Evolutionary conservation across 164 flowering plant species (phyloP).

Genomic region (Vitis riparia): DNA sequence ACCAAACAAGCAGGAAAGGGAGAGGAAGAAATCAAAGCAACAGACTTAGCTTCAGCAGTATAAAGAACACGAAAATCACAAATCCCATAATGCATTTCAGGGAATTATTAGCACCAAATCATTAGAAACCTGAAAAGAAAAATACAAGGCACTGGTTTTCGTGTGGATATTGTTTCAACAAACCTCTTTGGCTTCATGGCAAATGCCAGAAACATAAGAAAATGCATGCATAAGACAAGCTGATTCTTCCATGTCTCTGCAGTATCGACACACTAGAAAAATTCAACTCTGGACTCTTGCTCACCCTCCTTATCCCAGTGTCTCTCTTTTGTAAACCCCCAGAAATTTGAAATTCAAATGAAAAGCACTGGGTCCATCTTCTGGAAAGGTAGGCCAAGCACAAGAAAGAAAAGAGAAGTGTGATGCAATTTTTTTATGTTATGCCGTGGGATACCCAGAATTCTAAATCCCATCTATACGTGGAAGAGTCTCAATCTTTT

Average conservation of each 20-base stretch:
- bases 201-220: constrained; percentile 42
- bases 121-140: neutral
- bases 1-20: neutral
- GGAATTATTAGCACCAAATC: too few relatives aligned
- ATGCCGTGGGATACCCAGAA: neutral
- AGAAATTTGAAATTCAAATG: constrained; percentile 30
- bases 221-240: constrained; percentile 63
- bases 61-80: too few relatives aligned
- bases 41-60: neutral
- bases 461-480: neutral
- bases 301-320: neutral
- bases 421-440: neutral
- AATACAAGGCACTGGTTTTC: neutral
- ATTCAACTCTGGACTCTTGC: constrained; percentile 10
- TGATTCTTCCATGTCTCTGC: constrained; percentile 47
- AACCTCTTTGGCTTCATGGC: constrained; percentile 50
- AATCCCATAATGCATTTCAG: too few relatives aligned
- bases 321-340: neutral
- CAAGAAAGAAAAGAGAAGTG: constrained; percentile 2
- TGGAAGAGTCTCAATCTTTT: neutral
- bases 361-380: constrained; percentile 4
- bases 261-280: constrained; percentile 5
- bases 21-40: neutral
- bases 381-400: constrained; percentile 6
- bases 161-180: neutral